These are phyloP conservation scores for Rhazya stricta DNA, from an alignment of 257 asterid species.

Conservation along the genomic window DNA sequence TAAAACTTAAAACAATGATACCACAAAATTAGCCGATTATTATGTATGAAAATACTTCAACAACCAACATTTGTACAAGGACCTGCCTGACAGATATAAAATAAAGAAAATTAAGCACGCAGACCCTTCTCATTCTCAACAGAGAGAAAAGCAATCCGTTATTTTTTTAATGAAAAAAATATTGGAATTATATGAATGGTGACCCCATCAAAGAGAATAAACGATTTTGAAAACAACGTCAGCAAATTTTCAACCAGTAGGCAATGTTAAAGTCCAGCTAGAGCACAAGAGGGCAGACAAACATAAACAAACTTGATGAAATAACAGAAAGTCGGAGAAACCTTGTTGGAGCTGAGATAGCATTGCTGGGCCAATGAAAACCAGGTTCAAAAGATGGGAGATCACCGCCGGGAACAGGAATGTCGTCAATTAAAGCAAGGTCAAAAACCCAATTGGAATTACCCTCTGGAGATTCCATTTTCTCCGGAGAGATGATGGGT, in stretches of 20 bases:
- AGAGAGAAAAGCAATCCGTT: too few species aligned
- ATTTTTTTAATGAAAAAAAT: not conserved
- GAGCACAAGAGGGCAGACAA: not conserved
- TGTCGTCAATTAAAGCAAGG: conserved; percentile 37
- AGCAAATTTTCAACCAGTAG: too few species aligned
- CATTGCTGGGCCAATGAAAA: conserved; percentile 31
- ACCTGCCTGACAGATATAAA: not conserved
- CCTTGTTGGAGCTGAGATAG: conserved; percentile 33
- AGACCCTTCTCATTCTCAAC: not conserved
- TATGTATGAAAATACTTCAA: not conserved
- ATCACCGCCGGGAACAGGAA: conserved; percentile 26
- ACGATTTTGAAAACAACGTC: not conserved
- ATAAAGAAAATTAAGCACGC: not conserved
- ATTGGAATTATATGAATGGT: not conserved
- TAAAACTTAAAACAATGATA: not conserved
- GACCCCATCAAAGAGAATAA: not conserved
- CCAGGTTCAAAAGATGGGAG: conserved; percentile 32
- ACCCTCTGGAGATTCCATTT: conserved; percentile 38
- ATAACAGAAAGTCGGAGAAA: not conserved
- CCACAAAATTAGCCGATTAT: not conserved
- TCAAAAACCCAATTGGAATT: conserved; percentile 45
- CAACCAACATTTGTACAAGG: not conserved
- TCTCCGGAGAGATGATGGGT: conserved; percentile 6
- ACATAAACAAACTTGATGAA: not conserved
- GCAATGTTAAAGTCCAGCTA: too few species aligned